Evolutionary conservation across 306 rosid species (phyloP).

Genomic region (Quercus berberidifolia): DNA sequence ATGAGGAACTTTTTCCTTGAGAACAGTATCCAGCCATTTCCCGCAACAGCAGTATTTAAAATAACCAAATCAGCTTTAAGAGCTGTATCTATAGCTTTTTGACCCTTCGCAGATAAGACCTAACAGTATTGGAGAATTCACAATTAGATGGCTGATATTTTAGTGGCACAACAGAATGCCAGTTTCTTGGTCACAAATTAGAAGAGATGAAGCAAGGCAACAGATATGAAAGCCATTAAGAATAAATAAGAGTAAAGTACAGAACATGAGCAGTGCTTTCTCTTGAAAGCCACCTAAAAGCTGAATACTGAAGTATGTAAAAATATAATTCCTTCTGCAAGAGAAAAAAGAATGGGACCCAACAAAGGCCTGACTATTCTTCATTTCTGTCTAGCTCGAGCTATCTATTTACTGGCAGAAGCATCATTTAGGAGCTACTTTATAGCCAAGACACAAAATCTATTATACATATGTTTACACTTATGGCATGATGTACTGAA

Average conservation of each 20-base stretch:
- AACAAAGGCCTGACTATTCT: background rate
- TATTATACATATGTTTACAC: no score
- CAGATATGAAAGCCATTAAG: background rate
- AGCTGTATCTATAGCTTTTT: slow-evolving; percentile 72
- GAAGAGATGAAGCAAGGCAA: background rate
- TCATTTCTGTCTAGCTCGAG: background rate
- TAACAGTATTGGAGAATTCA: slow-evolving; percentile 17
- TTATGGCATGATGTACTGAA: no score
- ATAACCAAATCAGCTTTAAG: slow-evolving; percentile 80
- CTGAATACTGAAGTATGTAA: background rate
- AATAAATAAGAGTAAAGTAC: background rate
- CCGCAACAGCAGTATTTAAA: slow-evolving; percentile 98
- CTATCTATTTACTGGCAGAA: background rate
- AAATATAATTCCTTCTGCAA: background rate
- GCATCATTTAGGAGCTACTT: background rate
- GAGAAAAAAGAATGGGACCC: background rate
- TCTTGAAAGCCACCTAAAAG: background rate
- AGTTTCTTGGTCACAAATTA: background rate
- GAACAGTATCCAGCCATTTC: slow-evolving; percentile 88
- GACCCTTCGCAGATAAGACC: slow-evolving; percentile 77
- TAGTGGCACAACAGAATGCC: slow-evolving; percentile 2
- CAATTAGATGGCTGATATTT: slow-evolving; percentile 19
- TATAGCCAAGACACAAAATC: background rate
- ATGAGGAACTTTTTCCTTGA: slow-evolving; percentile 65
- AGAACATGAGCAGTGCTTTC: background rate